These are phyloP conservation scores for Phytophthora aleatoria DNA, from an alignment of 352 stramenopile genomes.

Conservation along the genomic window DNA sequence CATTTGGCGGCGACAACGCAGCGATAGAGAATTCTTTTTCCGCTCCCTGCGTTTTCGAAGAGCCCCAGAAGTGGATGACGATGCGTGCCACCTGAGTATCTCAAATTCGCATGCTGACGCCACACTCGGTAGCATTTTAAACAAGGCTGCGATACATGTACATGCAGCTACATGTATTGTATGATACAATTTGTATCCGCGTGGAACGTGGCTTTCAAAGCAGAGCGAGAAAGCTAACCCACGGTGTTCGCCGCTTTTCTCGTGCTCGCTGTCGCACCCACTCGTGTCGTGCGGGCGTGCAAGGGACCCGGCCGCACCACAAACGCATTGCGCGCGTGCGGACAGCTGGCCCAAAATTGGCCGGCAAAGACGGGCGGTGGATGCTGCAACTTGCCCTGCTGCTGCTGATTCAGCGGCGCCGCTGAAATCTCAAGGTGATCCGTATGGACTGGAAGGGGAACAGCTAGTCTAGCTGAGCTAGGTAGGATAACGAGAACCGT, in stretches of 20 bases:
- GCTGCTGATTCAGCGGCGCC: no score
- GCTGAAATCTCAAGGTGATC: no score
- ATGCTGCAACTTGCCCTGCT: neutral
- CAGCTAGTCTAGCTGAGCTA: no score
- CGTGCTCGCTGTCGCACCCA: slow-evolving; percentile 22
- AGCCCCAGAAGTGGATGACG: slow-evolving; percentile 9
- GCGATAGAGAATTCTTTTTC: slow-evolving; percentile 9
- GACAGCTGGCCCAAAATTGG: slow-evolving; percentile 23
- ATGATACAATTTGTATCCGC: slow-evolving; percentile 13
- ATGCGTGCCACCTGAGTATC: no score
- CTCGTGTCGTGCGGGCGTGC: slow-evolving; percentile 20
- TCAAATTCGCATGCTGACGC: neutral
- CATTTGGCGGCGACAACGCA: slow-evolving; percentile 3
- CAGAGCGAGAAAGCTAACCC: slow-evolving; percentile 15
- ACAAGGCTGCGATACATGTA: neutral
- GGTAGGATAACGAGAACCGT: no score
- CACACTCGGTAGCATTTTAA: neutral
- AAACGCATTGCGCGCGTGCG: slow-evolving; percentile 22
- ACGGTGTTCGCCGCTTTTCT: slow-evolving; percentile 23
- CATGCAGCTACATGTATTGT: neutral
- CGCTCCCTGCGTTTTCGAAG: neutral
- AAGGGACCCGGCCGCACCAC: slow-evolving; percentile 18
- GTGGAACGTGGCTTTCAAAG: slow-evolving; percentile 4
- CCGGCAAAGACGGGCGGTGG: slow-evolving; percentile 3
- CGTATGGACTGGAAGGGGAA: no score